Evolutionary conservation across 805 yeast genomes (phyloP), one percentile per base, ranked within the genome.

Genomic region (Saccharomyces kudriavzevii): DNA sequence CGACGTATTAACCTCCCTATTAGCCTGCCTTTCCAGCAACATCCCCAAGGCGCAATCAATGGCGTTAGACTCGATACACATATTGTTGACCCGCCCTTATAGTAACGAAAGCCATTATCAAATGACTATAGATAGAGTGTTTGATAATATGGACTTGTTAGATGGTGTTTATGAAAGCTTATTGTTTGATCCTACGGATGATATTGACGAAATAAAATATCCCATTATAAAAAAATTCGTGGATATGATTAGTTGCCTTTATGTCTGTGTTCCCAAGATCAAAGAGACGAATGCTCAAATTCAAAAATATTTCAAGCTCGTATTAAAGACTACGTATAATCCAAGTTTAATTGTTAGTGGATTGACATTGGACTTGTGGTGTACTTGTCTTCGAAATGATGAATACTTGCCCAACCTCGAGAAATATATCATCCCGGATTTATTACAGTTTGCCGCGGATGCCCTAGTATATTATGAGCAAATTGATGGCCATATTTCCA

Each of bases 341-440:
- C 87, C 89, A 26, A 87, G 96, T 61, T 76, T 94, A 53, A 85
- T 92, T n/a, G 84, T 92, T 2, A 85, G 96, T 50, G 96, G 97
- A 0, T 76, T 94, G 17, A 87, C 97, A 0, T 71, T 94, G 51
- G 96, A 90, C 66, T 86, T 94, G 73, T 95, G 99, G 99, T 89
- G 96, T 56, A 81, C 92, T 1, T 82, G 92, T 59, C 72, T 95
- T 50, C 78, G 99, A 62, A 81, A 84, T 54, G 96, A 90, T 60
- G 88, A 84, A 55, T 74, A 87, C 48, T 76, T 84, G 55, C 70
- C 70, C 10, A 50, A 66, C 31, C 48, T 70, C 48, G 80, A 82
- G 11, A 78, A 77, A 58, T 74, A 76, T 5, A 78, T 80, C 40
- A 61, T 74, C 30, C 85, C 94, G 17, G 82, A 81, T 14, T 72